Evolutionary conservation across 176 grass and related monocot species (phyloP).

Genomic region (Carex littledalei): DNA sequence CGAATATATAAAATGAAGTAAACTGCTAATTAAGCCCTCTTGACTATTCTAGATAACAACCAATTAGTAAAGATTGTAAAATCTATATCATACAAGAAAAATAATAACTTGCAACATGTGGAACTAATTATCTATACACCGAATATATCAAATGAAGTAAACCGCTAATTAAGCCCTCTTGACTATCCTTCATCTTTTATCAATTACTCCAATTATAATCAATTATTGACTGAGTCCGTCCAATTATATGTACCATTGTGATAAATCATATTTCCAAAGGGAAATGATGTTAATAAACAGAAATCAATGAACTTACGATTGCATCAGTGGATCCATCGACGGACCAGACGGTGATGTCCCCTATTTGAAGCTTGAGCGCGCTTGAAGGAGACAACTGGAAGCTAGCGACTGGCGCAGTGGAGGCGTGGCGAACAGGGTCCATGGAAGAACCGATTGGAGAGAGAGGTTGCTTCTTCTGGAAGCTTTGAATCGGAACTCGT

Average conservation of each 20-base stretch:
- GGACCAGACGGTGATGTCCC: slow-evolving; percentile 76
- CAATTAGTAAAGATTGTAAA: not conserved
- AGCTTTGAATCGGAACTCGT: not conserved
- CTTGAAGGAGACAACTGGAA: slow-evolving; percentile 54
- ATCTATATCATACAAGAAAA: not conserved
- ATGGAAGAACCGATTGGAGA: slow-evolving; percentile 32
- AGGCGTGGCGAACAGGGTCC: slow-evolving; percentile 25
- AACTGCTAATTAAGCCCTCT: not conserved
- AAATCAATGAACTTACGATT: slow-evolving; percentile 41
- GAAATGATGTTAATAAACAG: not conserved
- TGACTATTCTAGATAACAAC: not conserved
- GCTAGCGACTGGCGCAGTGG: slow-evolving; percentile 24
- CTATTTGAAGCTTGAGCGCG: slow-evolving; percentile 67
- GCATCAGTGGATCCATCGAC: slow-evolving; percentile 78
- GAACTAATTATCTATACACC: not conserved
- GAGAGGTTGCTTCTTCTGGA: not conserved
- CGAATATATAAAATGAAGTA: not conserved
- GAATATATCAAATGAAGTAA: not conserved
- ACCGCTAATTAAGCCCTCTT: not conserved
- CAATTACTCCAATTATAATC: not conserved
- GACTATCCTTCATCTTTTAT: not conserved
- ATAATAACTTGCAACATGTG: not conserved
- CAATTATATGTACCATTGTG: not conserved
- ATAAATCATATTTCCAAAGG: not conserved
- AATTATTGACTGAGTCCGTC: not conserved